Evolutionary conservation across 352 stramenopile species (phyloP).

Genomic region (Phytopythium litorale): DNA sequence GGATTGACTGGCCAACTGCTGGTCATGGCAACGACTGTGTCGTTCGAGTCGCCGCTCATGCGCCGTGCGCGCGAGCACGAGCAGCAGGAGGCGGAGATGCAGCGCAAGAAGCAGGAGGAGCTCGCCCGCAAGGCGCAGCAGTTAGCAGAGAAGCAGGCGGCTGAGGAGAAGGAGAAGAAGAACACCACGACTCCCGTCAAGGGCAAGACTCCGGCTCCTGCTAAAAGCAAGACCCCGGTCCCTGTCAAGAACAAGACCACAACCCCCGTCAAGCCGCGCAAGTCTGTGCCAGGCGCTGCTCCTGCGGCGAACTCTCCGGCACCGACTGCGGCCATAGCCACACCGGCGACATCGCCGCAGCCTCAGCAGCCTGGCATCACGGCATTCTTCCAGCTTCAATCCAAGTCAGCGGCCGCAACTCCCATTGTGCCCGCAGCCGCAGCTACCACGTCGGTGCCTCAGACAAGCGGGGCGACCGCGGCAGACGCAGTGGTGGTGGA

Average conservation of each 20-base stretch:
- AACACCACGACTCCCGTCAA: constrained; percentile 6
- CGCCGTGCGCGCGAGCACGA: constrained; percentile 41
- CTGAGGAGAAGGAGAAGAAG: constrained; percentile 19
- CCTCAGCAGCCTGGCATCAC: constrained; percentile 24
- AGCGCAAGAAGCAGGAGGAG: constrained; percentile 21
- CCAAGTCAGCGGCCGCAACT: neutral
- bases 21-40: constrained; percentile 13
- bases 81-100: constrained; percentile 23
- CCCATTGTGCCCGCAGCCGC: neutral
- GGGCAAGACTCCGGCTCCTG: constrained; percentile 6
- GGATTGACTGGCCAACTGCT: constrained; percentile 23
- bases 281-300: neutral
- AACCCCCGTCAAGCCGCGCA: constrained; percentile 4
- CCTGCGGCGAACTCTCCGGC: neutral
- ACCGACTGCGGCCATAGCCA: neutral
- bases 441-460: too few species aligned
- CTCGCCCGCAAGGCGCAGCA: constrained; percentile 15
- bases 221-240: neutral
- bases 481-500: constrained; percentile 1
- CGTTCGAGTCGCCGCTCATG: constrained; percentile 48
- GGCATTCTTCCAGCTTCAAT: constrained; percentile 23
- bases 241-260: constrained; percentile 4
- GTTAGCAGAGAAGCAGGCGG: constrained; percentile 19
- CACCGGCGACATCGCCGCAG: constrained; percentile 1
- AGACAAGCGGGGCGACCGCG: neutral